Base-by-base conservation (phyloP, 1,284 basidiomycete species). In the Apiotrichum gamsii region DNA sequence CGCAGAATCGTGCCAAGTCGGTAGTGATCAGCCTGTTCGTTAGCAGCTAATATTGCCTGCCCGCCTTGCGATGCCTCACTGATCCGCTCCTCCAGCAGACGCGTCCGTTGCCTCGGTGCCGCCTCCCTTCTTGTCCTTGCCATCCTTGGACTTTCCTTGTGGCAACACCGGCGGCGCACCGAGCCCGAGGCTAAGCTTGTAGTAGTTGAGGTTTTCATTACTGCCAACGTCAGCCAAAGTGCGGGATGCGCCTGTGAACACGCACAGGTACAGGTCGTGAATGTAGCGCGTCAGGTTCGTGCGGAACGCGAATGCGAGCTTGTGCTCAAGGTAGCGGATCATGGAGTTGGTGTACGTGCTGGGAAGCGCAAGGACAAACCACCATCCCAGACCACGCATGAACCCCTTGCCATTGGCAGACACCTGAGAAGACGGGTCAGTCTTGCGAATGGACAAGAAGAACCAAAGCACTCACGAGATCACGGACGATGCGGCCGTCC, bases 261-360 rank as follows among this genome's bases (percentile, higher is more conserved):
- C 68, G 45, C 82, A 85, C 44, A 95, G 79, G 70, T 98, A 97
- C 10, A 97, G 78, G 63, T 96, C 91, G 65, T 94, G 87, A 0
- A 87, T 84, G 69, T 96, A 96, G 34, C 90, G 82, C 0, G 90
- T 93, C 28, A 98, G 76, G 9, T 88, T 82, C 0, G 89, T 91
- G 36, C 91, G 79, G 63, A 96, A 81, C 5, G 83, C 79, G 13
- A 95, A 78, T 0, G 90, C 82, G 3, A 98, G 79, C 57, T 88
- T 89, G n/a, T 85, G 82, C 73, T 97, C 91, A 0, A 97, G 77
- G 68, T 89, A 88, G 18, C 86, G 84, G 51, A 95, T 87, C 88
- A 97, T 93, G 1, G 89, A 84, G 67, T 98, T 97, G 0, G 93
- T 97, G 66, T 93, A 94, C 16, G 90, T 93, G 62, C 87, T 90